phyloP scores from a whole-genome alignment of 441 rosid species.

The Pelargonium myrrhifolium region DNA sequence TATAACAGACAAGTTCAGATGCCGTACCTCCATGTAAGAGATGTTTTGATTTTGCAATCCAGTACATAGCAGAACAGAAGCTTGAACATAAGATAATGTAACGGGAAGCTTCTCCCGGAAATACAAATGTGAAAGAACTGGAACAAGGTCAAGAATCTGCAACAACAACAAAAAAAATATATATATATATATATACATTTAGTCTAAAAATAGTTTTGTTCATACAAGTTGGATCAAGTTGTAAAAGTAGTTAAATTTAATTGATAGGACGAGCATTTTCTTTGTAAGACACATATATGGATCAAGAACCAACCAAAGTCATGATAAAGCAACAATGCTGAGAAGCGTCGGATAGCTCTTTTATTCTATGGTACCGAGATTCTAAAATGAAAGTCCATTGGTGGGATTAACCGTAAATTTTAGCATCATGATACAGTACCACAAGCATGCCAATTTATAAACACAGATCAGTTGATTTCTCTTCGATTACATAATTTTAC shows the following conservation, averaged over 20 bases:
- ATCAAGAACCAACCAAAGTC: neutral
- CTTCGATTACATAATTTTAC: too few relatives aligned
- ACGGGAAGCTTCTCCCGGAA: constrained; percentile 81
- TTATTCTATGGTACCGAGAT: too few relatives aligned
- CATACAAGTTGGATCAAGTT: too few relatives aligned
- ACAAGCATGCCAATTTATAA: too few relatives aligned
- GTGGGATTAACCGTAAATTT: too few relatives aligned
- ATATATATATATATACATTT: too few relatives aligned
- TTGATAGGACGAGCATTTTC: neutral
- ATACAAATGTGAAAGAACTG: constrained; percentile 61
- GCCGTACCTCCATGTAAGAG: constrained; percentile 59
- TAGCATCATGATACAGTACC: neutral
- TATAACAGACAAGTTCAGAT: constrained; percentile 10
- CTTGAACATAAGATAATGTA: constrained; percentile 66
- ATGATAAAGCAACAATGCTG: neutral
- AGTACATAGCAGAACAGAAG: constrained; percentile 72
- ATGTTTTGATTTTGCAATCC: constrained; percentile 75
- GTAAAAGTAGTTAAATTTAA: too few relatives aligned
- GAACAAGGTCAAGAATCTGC: constrained; percentile 63
- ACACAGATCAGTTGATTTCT: too few relatives aligned
- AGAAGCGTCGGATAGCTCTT: too few relatives aligned
- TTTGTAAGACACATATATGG: neutral
- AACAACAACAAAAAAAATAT: constrained; percentile 9
- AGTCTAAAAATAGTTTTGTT: too few relatives aligned
- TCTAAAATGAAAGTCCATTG: neutral